Conservation (phyloP, 2,329 filamentous ascomycete genomes). For the Tolypocladium cylindrosporum region DNA sequence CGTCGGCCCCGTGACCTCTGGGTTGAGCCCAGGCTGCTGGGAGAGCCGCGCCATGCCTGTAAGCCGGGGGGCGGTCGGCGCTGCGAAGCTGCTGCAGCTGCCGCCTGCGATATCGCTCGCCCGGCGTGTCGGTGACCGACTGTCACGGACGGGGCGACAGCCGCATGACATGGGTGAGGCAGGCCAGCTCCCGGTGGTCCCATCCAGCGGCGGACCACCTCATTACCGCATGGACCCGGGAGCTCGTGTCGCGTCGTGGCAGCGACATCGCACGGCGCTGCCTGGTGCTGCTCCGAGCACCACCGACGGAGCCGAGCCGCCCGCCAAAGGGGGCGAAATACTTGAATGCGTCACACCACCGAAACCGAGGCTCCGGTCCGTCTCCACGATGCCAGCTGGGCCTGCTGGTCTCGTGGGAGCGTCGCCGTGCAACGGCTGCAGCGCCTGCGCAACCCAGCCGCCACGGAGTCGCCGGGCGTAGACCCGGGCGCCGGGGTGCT, state of each 20-base stretch:
- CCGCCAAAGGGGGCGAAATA: background rate
- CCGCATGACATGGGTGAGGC: background rate
- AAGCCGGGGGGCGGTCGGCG: background rate
- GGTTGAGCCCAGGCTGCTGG: background rate
- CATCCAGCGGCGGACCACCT: background rate
- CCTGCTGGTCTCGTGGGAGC: background rate
- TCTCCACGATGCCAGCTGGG: background rate
- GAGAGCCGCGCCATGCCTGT: background rate
- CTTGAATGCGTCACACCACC: background rate
- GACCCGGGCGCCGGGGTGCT: background rate
- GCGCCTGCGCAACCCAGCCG: background rate
- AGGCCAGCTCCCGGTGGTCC: background rate
- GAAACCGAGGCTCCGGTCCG: background rate
- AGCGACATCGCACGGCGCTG: background rate
- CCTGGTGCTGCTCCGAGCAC: background rate
- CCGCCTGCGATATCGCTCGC: background rate
- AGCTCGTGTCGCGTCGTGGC: background rate
- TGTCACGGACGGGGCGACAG: too few species aligned
- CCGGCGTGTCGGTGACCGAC: background rate
- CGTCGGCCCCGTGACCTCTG: background rate
- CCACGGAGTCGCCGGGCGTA: background rate
- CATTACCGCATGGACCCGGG: background rate
- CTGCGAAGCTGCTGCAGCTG: background rate
- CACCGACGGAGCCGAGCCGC: background rate
- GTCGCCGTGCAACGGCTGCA: background rate